These are phyloP conservation scores for Aspergillus unguis DNA, from an alignment of 2,329 filamentous ascomycete genomes.

Conservation along the genomic window DNA sequence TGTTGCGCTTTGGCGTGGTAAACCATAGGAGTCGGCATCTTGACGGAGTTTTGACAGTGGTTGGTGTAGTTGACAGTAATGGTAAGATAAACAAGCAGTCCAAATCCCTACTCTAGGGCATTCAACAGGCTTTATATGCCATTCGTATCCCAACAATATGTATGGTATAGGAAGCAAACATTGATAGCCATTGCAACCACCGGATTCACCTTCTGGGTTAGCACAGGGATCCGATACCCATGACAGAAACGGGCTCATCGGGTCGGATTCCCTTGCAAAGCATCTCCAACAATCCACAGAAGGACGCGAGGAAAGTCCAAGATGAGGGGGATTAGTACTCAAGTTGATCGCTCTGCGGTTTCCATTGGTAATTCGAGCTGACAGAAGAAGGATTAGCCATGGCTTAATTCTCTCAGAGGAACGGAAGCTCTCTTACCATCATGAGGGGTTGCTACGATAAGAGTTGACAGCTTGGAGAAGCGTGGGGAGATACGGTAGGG, in stretches of 20 bases:
- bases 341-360: no score
- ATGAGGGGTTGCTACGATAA: conserved; percentile 1
- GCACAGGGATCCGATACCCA: background rate
- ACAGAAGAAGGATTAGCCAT: no score
- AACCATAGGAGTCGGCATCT: conserved; percentile 44
- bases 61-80: background rate
- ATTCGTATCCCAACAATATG: no score
- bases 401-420: no score
- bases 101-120: no score
- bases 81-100: no score
- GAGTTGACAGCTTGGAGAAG: background rate
- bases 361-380: no score
- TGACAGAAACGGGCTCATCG: background rate
- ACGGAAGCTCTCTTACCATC: background rate
- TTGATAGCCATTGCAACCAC: background rate
- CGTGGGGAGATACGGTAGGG: background rate
- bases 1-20: conserved; percentile 59
- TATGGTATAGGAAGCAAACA: background rate
- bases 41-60: conserved; percentile 10
- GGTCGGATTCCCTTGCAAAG: background rate
- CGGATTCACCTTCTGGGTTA: conserved; percentile 20
- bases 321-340: no score
- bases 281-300: background rate
- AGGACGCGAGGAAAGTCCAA: no score
- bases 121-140: no score